Evolutionary conservation across 2,329 filamentous ascomycete species (phyloP).

Genomic region (Neodidymelliopsis sp.): DNA sequence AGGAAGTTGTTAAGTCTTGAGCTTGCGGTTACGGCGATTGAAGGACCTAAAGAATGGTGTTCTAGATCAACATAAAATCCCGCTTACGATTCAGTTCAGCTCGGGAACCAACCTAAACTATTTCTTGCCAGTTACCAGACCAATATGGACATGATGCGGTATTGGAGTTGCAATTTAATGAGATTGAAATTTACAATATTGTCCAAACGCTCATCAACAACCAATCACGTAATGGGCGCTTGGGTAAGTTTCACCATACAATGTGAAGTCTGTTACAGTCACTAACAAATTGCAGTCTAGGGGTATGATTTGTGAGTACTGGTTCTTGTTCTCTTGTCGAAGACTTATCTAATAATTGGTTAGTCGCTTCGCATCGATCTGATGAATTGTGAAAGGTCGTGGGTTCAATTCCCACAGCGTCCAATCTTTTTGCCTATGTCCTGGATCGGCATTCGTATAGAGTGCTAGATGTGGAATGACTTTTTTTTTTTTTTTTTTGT

Average conservation of each 20-base stretch:
- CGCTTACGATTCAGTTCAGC: no score
- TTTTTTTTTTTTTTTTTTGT: background rate
- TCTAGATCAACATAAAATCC: no score
- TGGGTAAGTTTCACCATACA: background rate
- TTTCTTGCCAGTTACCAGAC: no score
- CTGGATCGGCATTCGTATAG: no score
- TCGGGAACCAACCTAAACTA: no score
- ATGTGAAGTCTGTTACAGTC: no score
- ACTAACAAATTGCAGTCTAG: conserved; percentile 7
- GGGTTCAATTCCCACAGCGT: conserved; percentile 25
- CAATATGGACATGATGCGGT: no score
- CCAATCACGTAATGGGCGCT: conserved; percentile 18
- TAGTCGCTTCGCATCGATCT: conserved; percentile 19
- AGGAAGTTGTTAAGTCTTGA: no score
- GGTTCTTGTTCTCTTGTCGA: no score
- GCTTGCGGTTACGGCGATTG: no score
- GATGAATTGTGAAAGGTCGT: conserved; percentile 20
- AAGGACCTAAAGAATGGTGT: no score
- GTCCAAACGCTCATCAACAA: background rate
- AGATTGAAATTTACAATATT: background rate
- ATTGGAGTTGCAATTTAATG: no score
- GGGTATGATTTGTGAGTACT: conserved; percentile 14
- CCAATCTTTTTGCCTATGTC: conserved; percentile 11
- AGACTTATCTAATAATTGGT: background rate
- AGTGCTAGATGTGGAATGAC: background rate